These are phyloP conservation scores for Hordeum marinum DNA, from an alignment of 176 grass and related monocot species.

Conservation along the genomic window DNA sequence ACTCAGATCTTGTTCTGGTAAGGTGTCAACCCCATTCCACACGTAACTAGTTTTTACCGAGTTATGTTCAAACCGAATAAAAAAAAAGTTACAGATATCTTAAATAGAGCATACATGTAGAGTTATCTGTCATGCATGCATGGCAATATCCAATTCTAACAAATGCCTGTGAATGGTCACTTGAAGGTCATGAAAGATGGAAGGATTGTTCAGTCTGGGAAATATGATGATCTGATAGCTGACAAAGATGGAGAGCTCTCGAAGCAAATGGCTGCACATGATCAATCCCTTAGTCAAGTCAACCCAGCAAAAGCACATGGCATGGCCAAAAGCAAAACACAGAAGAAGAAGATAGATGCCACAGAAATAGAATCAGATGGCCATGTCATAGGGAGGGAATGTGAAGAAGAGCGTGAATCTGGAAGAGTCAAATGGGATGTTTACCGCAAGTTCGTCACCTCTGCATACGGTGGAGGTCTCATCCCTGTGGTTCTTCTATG, in stretches of 20 bases:
- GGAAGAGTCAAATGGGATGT: constrained; percentile 79
- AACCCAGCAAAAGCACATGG: constrained; percentile 37
- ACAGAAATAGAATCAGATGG: constrained; percentile 40
- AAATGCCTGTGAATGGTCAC: constrained; percentile 6
- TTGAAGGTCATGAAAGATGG: constrained; percentile 76
- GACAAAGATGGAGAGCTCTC: constrained; percentile 55
- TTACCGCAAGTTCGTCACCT: constrained; percentile 73
- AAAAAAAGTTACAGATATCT: background rate
- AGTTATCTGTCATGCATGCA: background rate
- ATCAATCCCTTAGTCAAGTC: constrained; percentile 64
- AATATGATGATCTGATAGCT: constrained; percentile 68
- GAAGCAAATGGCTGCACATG: constrained; percentile 65
- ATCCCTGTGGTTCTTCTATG: constrained; percentile 62
- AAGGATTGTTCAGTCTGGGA: constrained; percentile 78
- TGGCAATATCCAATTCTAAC: background rate
- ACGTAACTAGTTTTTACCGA: background rate
- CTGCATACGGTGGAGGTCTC: constrained; percentile 59
- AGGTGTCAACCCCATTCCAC: background rate
- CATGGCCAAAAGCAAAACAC: constrained; percentile 23
- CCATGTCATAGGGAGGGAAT: constrained; percentile 32
- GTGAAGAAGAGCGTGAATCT: constrained; percentile 75
- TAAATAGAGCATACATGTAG: background rate
- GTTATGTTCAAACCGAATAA: background rate
- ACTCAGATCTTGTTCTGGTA: constrained; percentile 86
- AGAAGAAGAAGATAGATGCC: constrained; percentile 38